A percentile compares a stretch with the other conserved stretches of the same genome.
phyloP scores from a whole-genome alignment of 768 basidiomycete species.

The Leccinum obscurum region DNA sequence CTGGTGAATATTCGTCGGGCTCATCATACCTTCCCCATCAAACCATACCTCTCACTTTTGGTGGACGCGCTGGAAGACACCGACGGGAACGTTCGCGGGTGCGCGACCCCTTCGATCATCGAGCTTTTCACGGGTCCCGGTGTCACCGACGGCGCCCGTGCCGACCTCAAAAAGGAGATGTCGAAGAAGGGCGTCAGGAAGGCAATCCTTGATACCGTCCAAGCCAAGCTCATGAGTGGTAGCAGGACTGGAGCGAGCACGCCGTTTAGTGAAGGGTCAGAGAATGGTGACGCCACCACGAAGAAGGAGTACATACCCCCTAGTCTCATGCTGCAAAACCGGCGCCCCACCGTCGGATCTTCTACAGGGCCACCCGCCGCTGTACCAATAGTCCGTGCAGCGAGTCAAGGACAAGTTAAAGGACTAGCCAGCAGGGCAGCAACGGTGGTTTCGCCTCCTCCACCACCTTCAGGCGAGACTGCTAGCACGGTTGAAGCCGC shows the following conservation, averaged over 20 bases:
- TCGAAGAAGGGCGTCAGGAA: conserved; percentile 83
- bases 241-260: conserved; percentile 43
- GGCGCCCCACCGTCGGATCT: conserved; percentile 46
- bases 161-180: conserved; percentile 93
- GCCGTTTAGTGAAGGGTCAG: conserved; percentile 58
- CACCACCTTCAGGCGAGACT: conserved; percentile 43
- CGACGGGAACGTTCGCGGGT: conserved; percentile 87
- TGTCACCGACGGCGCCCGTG: conserved; percentile 82
- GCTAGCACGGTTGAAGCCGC: conserved; percentile 56
- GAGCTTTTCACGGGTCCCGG: conserved; percentile 83
- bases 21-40: conserved; percentile 75
- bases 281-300: conserved; percentile 40
- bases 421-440: conserved; percentile 66
- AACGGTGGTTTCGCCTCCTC: conserved; percentile 39
- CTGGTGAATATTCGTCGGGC: conserved; percentile 72
- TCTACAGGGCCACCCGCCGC: conserved; percentile 27
- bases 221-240: conserved; percentile 43
- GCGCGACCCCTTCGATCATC: conserved; percentile 76
- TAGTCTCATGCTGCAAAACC: conserved; percentile 58
- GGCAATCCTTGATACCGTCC: conserved; percentile 79
- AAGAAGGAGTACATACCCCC: conserved; percentile 73
- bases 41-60: conserved; percentile 74
- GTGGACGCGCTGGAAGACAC: conserved; percentile 89
- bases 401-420: conserved; percentile 50
- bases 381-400: conserved; percentile 40